A percentile compares a stretch with the other conserved stretches of the same genome.
Conservation (phyloP, 345 rosid species). For the Alliaria petiolata region DNA sequence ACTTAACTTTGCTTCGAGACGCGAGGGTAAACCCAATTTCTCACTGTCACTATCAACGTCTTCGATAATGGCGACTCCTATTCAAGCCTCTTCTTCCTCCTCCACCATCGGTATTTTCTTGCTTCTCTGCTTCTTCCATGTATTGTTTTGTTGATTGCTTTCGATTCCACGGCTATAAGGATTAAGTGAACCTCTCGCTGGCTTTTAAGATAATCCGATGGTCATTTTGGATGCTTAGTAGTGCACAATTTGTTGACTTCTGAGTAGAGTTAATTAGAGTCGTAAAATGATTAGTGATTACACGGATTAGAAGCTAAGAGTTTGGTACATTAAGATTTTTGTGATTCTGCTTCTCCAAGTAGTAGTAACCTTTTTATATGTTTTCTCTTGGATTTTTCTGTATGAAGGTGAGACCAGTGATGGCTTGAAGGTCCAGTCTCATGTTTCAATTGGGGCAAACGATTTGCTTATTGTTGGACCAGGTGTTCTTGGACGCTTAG, state of each 20-base stretch:
- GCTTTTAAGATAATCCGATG: not conserved
- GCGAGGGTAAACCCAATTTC: slow-evolving; percentile 21
- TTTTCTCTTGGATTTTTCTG: not conserved
- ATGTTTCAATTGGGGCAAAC: slow-evolving; percentile 49
- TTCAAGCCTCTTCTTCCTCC: slow-evolving; percentile 51
- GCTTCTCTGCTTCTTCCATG: not conserved
- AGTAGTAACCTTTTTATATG: not conserved
- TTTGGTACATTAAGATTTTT: not conserved
- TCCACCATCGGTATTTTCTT: slow-evolving; percentile 42
- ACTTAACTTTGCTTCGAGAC: slow-evolving; percentile 18
- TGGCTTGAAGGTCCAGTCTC: slow-evolving; percentile 43
- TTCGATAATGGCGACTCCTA: slow-evolving; percentile 37
- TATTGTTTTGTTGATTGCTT: not conserved
- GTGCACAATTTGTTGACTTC: not conserved
- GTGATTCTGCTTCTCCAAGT: not conserved
- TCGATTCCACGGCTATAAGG: not conserved
- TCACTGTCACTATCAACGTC: slow-evolving; percentile 13
- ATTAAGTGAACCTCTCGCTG: not conserved
- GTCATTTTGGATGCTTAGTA: not conserved
- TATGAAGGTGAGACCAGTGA: slow-evolving; percentile 47
- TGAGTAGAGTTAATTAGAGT: not conserved
- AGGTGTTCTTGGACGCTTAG: slow-evolving; percentile 96
- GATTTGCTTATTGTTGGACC: slow-evolving; percentile 93
- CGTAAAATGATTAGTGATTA: not conserved
- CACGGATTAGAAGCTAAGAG: not conserved